Percentiles rank a stretch among this genome's conserved stretches.
phyloP scores from a whole-genome alignment of 208 protist genomes.

The Crithidia expoeki region DNA sequence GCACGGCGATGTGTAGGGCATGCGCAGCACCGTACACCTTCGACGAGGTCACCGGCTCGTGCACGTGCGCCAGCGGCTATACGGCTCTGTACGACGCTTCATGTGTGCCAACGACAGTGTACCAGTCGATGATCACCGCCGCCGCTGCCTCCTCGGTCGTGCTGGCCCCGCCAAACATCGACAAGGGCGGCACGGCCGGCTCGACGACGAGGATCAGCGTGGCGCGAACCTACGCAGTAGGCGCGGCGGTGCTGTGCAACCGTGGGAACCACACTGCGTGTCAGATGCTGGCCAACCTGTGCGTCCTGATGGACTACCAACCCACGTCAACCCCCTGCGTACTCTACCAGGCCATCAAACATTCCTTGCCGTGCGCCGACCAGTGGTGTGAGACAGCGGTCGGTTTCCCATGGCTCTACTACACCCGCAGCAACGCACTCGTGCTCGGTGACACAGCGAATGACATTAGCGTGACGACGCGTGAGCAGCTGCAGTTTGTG shows the following conservation, averaged over 20 bases:
- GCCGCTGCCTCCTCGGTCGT: conserved; percentile 20
- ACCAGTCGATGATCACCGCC: conserved; percentile 30
- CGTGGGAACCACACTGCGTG: conserved; percentile 58
- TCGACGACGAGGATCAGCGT: conserved; percentile 17
- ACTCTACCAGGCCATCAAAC: conserved; percentile 54
- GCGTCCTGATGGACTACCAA: conserved; percentile 71
- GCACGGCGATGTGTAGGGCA: conserved; percentile 27
- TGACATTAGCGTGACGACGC: conserved; percentile 11
- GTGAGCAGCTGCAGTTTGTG: conserved; percentile 53
- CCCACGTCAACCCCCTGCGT: conserved; percentile 50
- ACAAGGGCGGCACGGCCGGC: conserved; percentile 37
- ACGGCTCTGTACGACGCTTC: conserved; percentile 59
- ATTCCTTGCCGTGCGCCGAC: conserved; percentile 27
- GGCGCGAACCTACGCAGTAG: conserved; percentile 38
- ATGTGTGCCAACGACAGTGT: conserved; percentile 42
- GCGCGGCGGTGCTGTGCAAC: conserved; percentile 50
- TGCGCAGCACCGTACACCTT: conserved; percentile 49
- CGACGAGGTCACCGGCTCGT: conserved; percentile 14
- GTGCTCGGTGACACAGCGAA: conserved; percentile 29
- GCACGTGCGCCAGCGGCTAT: conserved; percentile 47
- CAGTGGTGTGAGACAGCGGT: conserved; percentile 33
- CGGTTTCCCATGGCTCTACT: conserved; percentile 69
- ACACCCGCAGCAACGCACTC: conserved; percentile 45
- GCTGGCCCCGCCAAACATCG: conserved; percentile 49
- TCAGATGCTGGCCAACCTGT: conserved; percentile 76